Base-by-base conservation (phyloP, 495 filamentous ascomycete genomes). In the Penicillium tannophilum region DNA sequence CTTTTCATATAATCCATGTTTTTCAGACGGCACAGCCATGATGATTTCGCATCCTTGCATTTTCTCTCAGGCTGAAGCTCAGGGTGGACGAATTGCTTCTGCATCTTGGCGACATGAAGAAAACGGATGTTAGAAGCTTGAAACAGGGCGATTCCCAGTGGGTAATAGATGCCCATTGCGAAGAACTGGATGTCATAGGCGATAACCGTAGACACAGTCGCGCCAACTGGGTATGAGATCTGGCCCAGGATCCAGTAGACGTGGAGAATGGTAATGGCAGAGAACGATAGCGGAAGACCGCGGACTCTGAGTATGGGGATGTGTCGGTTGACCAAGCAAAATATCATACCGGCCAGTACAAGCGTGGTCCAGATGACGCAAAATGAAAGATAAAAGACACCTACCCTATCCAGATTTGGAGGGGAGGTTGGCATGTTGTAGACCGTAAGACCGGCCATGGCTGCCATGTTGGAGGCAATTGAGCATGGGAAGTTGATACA, bases 181-280 rank as follows among this genome's bases (percentile, higher is more conserved):
- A 56, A 61, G 47, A 56, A 61, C 46, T 56, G 59, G 8, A 56
- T 24, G 30, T 61, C 59, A 44, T 51, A 55, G 43, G 52, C 43
- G 23, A 60, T 52, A 28, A 60, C 52, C 3, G 36, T 50, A 0
- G 52, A 53, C 36, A 61, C n/a, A 11, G 46, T 46, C 4, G 44
- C 23, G n/a, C 36, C 35, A 46, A 61, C 47, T 10, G 53, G 52
- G 26, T 56, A 52, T 16, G 53, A 44, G 28, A 61, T 52, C 20
- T 61, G 59, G 36, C 59, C 52, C 10, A 56, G 5, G 20, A 56
- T 52, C 59, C 59, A 61, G 19, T 61, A 61, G 8, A 56, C 24
- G 31, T 61, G 59, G 31, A 61, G 59, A 11, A 61, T 24, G 10
- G 24, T 24, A n/a, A 61, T 61, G 6, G 59, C 52, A 12, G 53